These are phyloP conservation scores for Candida corydali DNA, from an alignment of 805 yeast genomes.

Conservation along the genomic window DNA sequence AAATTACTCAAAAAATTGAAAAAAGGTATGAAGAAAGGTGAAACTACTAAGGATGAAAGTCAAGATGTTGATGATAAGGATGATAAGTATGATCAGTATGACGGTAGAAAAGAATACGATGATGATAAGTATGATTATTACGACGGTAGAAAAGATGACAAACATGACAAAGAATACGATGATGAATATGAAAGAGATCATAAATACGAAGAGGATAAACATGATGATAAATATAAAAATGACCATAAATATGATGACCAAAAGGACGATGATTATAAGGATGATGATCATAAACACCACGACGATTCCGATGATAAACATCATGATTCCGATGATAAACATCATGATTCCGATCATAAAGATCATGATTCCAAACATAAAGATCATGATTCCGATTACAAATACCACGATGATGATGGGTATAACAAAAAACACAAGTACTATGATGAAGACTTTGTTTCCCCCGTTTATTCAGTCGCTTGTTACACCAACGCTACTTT, in stretches of 20 bases:
- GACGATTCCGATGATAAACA: background rate
- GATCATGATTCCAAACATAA: background rate
- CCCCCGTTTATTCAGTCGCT: conserved; percentile 26
- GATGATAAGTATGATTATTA: background rate
- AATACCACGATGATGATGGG: conserved; percentile 4
- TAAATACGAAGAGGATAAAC: conserved; percentile 6
- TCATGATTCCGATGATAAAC: conserved; percentile 1
- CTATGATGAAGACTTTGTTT: conserved; percentile 10
- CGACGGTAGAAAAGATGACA: conserved; percentile 1
- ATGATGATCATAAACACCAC: conserved; percentile 3
- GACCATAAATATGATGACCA: conserved; percentile 4
- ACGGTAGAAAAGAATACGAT: background rate
- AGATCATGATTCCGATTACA: background rate
- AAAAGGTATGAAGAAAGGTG: background rate
- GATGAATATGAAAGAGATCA: background rate
- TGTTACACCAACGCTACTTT: conserved; percentile 23
- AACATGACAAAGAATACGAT: background rate
- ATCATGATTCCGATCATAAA: background rate
- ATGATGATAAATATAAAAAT: background rate
- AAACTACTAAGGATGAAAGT: background rate
- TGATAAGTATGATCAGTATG: background rate
- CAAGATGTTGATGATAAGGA: conserved; percentile 1
- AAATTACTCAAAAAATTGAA: background rate
- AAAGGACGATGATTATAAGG: conserved; percentile 5
- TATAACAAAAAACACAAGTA: conserved; percentile 4